Conservation (phyloP, 2,329 filamentous ascomycete genomes). For the Talaromyces albobiverticillius region DNA sequence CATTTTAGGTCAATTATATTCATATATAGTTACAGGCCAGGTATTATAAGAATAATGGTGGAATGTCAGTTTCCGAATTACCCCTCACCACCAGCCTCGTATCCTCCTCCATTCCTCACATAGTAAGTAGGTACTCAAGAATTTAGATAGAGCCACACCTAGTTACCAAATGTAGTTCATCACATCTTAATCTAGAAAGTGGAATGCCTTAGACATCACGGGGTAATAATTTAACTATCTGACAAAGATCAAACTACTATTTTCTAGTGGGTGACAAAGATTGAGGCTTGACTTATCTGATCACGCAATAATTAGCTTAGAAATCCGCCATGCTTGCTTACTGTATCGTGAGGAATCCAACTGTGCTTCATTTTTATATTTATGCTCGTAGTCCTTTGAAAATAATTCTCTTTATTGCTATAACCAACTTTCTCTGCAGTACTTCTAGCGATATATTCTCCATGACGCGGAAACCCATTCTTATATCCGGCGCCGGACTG, state of each 20-base stretch:
- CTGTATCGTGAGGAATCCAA: neutral
- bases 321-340: neutral
- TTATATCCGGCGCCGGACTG: conserved; percentile 2
- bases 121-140: too few species aligned
- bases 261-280: neutral
- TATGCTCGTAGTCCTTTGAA: neutral
- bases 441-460: neutral
- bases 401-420: neutral
- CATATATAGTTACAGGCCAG: too few species aligned
- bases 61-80: too few species aligned
- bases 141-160: too few species aligned
- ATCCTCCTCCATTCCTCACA: too few species aligned
- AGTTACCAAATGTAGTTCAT: too few species aligned
- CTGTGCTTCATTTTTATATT: neutral
- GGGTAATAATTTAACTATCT: neutral
- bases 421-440: neutral
- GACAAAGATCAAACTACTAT: neutral
- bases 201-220: neutral
- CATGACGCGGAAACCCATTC: neutral
- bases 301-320: neutral
- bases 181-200: too few species aligned
- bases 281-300: neutral
- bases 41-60: too few species aligned
- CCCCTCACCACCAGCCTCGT: too few species aligned
- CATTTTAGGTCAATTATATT: neutral